Conservation (phyloP, 352 stramenopile species). For the Phytophthora fragariaefolia region DNA sequence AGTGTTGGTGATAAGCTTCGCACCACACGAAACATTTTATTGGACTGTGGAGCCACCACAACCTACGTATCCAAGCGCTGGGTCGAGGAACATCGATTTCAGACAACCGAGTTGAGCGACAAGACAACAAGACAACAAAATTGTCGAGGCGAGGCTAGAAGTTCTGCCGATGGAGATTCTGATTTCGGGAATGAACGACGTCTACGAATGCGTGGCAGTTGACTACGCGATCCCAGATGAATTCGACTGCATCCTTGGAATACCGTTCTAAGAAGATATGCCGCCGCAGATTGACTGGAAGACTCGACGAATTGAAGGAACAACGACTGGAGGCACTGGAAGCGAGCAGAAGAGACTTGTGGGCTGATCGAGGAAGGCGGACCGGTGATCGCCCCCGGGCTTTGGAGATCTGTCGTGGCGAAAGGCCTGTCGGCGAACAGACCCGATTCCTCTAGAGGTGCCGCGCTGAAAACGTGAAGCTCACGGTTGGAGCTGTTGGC, state of each 20-base stretch:
- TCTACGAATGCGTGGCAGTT: no score
- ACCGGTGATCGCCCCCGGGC: conserved; percentile 6
- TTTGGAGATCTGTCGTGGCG: conserved; percentile 15
- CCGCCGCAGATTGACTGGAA: no score
- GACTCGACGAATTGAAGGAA: no score
- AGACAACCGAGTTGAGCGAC: conserved; percentile 14
- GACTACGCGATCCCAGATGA: no score
- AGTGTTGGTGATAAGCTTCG: background rate
- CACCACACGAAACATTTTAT: background rate
- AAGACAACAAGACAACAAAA: conserved; percentile 15
- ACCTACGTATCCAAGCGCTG: conserved; percentile 9
- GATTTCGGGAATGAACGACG: no score
- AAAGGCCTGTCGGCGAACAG: conserved; percentile 23
- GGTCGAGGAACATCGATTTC: background rate
- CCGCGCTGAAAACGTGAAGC: conserved; percentile 23
- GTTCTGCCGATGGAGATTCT: no score
- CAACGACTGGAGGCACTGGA: background rate
- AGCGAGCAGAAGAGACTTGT: conserved; percentile 2
- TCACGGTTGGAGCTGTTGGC: background rate
- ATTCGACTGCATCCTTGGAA: no score
- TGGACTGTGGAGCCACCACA: conserved; percentile 7
- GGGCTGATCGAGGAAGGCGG: conserved; percentile 10
- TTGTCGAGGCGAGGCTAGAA: background rate
- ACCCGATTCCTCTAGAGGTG: conserved; percentile 15
- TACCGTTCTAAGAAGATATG: no score